A percentile compares a stretch with the other conserved stretches of the same genome.
Conservation (phyloP, 495 filamentous ascomycete species). For the Xanthoparmelia taractica region DNA sequence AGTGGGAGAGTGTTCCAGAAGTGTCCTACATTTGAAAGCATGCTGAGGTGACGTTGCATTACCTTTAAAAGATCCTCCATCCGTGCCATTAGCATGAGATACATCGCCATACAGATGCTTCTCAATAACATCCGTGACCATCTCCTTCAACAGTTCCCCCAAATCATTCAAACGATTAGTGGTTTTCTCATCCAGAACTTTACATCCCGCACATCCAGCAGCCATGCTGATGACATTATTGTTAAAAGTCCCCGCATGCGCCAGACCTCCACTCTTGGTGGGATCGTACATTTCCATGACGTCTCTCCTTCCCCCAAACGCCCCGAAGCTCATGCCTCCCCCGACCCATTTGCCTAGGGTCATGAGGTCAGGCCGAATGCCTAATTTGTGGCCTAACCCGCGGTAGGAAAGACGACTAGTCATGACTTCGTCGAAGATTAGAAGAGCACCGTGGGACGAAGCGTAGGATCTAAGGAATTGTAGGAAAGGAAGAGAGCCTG, state of each 20-base stretch:
- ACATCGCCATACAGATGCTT: neutral
- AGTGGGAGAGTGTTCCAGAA: neutral
- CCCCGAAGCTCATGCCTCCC: constrained; percentile 55
- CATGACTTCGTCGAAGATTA: constrained; percentile 62
- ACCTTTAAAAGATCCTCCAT: neutral
- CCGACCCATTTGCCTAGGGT: constrained; percentile 58
- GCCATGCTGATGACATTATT: constrained; percentile 57
- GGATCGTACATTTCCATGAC: constrained; percentile 53
- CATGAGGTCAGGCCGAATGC: constrained; percentile 48
- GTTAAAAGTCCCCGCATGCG: constrained; percentile 60
- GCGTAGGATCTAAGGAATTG: constrained; percentile 32
- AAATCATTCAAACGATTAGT: constrained; percentile 25
- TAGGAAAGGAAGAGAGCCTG: constrained; percentile 40
- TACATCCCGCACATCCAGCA: constrained; percentile 41
- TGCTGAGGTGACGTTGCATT: neutral
- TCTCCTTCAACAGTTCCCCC: constrained; percentile 27
- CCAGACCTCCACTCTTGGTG: constrained; percentile 20
- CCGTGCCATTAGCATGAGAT: neutral
- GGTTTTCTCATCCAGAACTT: constrained; percentile 27
- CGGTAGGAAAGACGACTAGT: constrained; percentile 46
- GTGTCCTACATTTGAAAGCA: neutral
- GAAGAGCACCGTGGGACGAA: constrained; percentile 37
- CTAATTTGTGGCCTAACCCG: constrained; percentile 39
- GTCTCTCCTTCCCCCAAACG: constrained; percentile 50
- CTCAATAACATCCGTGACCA: constrained; percentile 19